Conservation (phyloP, 768 basidiomycete species). For the Lactarius deliciosus region DNA sequence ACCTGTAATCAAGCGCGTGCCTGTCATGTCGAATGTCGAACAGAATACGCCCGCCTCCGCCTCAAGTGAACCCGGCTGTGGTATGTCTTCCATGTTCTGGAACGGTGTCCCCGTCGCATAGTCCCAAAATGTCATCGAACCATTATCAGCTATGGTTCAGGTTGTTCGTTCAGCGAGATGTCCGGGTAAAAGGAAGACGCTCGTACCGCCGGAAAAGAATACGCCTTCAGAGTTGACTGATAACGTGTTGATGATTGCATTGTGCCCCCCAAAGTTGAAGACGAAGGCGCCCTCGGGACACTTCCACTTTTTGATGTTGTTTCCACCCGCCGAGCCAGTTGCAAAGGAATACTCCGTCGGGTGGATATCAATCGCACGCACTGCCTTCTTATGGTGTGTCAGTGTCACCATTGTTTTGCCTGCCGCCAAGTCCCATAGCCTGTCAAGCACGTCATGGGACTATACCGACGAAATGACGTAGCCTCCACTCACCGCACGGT, state of each 20-base stretch:
- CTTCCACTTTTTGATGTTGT: slow-evolving; percentile 99
- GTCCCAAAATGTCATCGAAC: slow-evolving; percentile 90
- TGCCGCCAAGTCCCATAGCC: slow-evolving; percentile 96
- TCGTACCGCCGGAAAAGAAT: slow-evolving; percentile 91
- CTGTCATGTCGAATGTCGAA: slow-evolving; percentile 95
- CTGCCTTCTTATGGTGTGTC: slow-evolving; percentile 99
- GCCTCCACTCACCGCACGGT: slow-evolving; percentile 69
- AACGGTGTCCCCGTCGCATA: slow-evolving; percentile 93
- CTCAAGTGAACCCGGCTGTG: slow-evolving; percentile 97
- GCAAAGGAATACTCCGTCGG: slow-evolving; percentile 98
- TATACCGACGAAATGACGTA: slow-evolving; percentile 1
- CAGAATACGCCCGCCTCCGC: slow-evolving; percentile 97
- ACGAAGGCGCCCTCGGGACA: slow-evolving; percentile 96
- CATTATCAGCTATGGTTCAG: slow-evolving; percentile 75
- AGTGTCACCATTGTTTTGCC: slow-evolving; percentile 95
- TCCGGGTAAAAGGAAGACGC: background rate
- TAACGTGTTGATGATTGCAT: slow-evolving; percentile 95
- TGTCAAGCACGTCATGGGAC: slow-evolving; percentile 34
- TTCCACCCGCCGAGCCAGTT: slow-evolving; percentile 94
- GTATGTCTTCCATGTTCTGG: slow-evolving; percentile 90
- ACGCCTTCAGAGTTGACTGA: slow-evolving; percentile 95
- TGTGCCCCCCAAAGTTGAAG: slow-evolving; percentile 94
- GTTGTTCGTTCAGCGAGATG: background rate
- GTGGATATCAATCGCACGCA: slow-evolving; percentile 90
- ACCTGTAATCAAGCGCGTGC: slow-evolving; percentile 91